Conservation (phyloP, 495 filamentous ascomycete species). For the Podospora anserina region DNA sequence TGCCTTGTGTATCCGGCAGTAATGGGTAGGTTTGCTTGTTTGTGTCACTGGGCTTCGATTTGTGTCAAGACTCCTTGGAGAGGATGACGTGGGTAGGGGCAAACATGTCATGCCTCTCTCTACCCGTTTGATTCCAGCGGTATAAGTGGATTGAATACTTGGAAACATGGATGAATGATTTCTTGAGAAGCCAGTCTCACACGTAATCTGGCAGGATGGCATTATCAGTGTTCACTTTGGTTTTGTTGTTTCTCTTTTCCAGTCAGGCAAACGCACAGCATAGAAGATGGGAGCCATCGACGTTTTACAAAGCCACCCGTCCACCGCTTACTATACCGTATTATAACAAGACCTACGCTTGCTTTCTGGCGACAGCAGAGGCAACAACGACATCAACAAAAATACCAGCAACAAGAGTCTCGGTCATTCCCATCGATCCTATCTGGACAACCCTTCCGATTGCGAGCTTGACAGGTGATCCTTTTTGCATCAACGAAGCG, state of each 20-base stretch:
- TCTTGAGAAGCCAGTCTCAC: neutral
- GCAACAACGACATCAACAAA: neutral
- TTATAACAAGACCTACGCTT: neutral
- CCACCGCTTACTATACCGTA: neutral
- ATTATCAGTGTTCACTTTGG: neutral
- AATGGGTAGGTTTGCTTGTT: neutral
- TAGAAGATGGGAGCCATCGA: neutral
- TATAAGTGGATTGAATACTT: neutral
- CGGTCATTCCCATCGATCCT: neutral
- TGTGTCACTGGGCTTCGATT: neutral
- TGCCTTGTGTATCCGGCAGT: neutral
- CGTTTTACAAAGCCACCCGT: neutral
- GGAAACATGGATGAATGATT: neutral
- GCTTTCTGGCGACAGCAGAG: neutral
- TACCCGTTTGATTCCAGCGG: neutral
- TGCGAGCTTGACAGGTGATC: constrained; percentile 13
- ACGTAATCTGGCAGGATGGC: neutral
- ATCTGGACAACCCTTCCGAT: constrained; percentile 22
- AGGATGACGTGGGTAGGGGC: neutral
- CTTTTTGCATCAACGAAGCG: constrained; percentile 22
- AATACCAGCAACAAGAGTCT: neutral
- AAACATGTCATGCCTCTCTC: neutral
- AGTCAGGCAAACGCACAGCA: neutral
- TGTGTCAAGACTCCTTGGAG: no score
- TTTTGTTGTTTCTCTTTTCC: neutral